Evolutionary conservation across 768 basidiomycete genomes (phyloP).

Genomic region (Tricholomella constricta): DNA sequence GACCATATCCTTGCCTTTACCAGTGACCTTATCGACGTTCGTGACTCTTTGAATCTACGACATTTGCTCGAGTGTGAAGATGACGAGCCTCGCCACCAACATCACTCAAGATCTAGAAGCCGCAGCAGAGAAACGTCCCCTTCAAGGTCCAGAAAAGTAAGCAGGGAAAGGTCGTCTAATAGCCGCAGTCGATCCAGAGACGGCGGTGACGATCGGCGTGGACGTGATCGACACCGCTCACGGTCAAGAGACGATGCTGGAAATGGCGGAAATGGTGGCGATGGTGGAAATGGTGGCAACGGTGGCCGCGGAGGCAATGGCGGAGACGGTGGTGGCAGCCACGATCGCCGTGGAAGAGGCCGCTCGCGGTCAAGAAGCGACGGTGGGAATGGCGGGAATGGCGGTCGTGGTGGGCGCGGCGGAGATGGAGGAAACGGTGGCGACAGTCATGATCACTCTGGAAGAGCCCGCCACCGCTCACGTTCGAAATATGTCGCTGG

Average conservation of each 20-base stretch:
- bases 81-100: background rate
- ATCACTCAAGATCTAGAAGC: conserved; percentile 6
- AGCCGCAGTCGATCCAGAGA: background rate
- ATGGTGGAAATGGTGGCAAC: conserved; percentile 3
- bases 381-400: background rate
- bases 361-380: background rate
- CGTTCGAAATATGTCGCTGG: no score
- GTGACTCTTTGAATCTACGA: conserved; percentile 5
- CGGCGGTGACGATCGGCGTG: no score
- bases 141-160: no score
- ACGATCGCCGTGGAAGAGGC: background rate
- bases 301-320: background rate
- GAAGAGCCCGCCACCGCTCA: no score
- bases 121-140: background rate
- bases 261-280: background rate
- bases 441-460: background rate
- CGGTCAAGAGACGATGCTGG: background rate
- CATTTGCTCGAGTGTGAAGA: conserved; percentile 15
- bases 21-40: conserved; percentile 2
- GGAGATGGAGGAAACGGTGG: conserved; percentile 5
- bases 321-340: background rate
- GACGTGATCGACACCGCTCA: background rate
- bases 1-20: conserved; percentile 15
- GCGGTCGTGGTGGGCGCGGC: background rate
- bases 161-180: background rate